Evolutionary conservation across 2,329 filamentous ascomycete genomes (phyloP).

Genomic region (Neofusicoccum cordaticola): DNA sequence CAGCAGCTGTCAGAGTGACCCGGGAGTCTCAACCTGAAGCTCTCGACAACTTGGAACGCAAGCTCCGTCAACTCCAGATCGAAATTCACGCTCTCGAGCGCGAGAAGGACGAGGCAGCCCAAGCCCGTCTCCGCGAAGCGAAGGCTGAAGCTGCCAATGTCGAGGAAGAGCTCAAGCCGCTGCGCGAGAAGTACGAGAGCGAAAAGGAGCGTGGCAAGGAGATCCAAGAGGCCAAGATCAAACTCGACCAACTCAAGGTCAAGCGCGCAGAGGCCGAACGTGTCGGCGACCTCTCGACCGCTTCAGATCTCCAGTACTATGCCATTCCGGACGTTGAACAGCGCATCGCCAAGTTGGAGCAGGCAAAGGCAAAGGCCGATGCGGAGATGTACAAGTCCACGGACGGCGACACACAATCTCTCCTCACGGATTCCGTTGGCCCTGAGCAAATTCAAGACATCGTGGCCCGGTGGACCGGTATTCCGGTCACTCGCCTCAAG

Average conservation of each 20-base stretch:
- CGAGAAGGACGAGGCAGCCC: constrained; percentile 92
- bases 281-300: constrained; percentile 76
- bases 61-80: constrained; percentile 86
- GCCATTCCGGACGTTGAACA: constrained; percentile 89
- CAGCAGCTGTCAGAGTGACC: constrained; percentile 91
- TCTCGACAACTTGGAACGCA: constrained; percentile 90
- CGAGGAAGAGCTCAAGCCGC: constrained; percentile 84
- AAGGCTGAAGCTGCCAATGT: constrained; percentile 91
- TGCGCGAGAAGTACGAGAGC: constrained; percentile 92
- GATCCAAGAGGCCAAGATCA: constrained; percentile 91
- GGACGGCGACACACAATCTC: constrained; percentile 54
- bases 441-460: constrained; percentile 99
- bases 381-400: constrained; percentile 56
- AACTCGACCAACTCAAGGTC: constrained; percentile 85
- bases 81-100: constrained; percentile 93
- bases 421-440: constrained; percentile 90
- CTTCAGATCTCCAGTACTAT: constrained; percentile 94
- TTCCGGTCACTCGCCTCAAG: constrained; percentile 89
- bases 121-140: constrained; percentile 75
- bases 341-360: constrained; percentile 77
- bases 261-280: constrained; percentile 93
- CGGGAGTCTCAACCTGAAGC: constrained; percentile 95
- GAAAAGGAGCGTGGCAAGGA: constrained; percentile 89
- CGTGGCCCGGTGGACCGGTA: constrained; percentile 95
- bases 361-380: constrained; percentile 75